Evolutionary conservation across 2,329 filamentous ascomycete species (phyloP), one percentile per base, ranked within the genome.

Genomic region (Aspergillus sp.): DNA sequence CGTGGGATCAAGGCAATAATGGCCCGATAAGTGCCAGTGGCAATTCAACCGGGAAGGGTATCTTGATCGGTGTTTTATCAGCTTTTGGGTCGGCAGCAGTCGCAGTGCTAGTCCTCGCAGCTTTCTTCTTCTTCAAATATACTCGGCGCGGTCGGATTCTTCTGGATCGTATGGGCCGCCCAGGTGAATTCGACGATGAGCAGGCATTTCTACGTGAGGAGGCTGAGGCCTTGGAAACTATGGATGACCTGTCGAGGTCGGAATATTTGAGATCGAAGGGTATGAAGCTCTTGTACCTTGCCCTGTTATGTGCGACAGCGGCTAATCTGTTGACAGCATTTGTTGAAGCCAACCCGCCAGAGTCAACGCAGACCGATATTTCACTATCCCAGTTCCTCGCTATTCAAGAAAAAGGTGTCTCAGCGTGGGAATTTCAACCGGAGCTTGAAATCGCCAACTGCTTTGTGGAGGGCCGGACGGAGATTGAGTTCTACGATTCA

Each of bases 321-420:
- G 42, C 59, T 59, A 49, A 59, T 41, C 12, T 7, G 12, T 47
- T 8, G 32, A 24, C 56, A 99, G 95, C 93, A 32, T 99, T 96
- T 71, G 87, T 97, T 61, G 89, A 95, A 74, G 91, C 89, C 55
- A 97, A 98, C 71, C 95, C 93, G 3, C 92, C 95, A 63, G 95
- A 99, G 75, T 98, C 95, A 7, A 80, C 93, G 57, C 92, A 95
- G 69, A 98, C 95, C 65, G 95, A 99, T 72, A 99, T 99, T 63
- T 98, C 95, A 20, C 80, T 99, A 62, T 98, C 95, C 36, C 95
- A 99, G 74, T 98, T 96, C 73, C 84, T 99, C 58, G 95, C 95
- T 42, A 99, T 99, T 64, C 95, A 99, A 78, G 95, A 99, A 79
- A 99, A 99, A 76, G 95, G 95, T 50, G 93, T 99, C n/a, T 96